phyloP scores from a whole-genome alignment of 2,329 filamentous ascomycete species.

The Sporothrix schenckii region DNA sequence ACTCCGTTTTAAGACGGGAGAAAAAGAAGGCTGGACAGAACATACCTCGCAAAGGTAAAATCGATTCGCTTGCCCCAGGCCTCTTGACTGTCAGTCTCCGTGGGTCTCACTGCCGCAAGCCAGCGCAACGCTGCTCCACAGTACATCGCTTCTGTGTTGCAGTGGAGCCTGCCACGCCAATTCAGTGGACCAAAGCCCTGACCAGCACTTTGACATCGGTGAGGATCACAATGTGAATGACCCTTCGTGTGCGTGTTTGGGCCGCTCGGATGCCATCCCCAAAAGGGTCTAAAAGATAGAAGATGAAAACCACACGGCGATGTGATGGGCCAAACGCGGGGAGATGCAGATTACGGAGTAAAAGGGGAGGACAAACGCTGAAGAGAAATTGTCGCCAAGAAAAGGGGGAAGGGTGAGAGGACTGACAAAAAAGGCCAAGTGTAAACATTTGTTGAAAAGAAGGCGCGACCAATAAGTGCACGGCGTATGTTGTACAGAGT shows the following conservation, averaged over 20 bases:
- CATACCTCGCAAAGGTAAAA: constrained; percentile 2
- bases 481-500: no score
- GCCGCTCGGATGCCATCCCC: constrained; percentile 2
- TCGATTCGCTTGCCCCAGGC: constrained; percentile 2
- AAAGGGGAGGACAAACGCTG: no score
- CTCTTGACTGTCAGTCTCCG: background rate
- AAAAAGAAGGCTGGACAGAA: constrained; percentile 19
- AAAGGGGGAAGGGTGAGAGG: background rate
- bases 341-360: background rate
- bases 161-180: constrained; percentile 27
- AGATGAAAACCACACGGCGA: background rate
- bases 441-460: constrained; percentile 15
- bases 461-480: constrained; percentile 10
- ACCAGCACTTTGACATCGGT: constrained; percentile 8
- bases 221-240: constrained; percentile 4
- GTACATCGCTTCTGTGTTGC: constrained; percentile 14
- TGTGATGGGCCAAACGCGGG: constrained; percentile 5
- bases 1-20: background rate
- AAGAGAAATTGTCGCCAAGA: constrained; percentile 1
- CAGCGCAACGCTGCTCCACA: constrained; percentile 17
- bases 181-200: constrained; percentile 26
- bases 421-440: background rate
- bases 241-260: constrained; percentile 18
- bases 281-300: background rate
- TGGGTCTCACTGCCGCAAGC: constrained; percentile 1